Evolutionary conservation across 164 flowering plant species (phyloP), one percentile per base, ranked within the genome.

Genomic region (Liquidambar formosana): DNA sequence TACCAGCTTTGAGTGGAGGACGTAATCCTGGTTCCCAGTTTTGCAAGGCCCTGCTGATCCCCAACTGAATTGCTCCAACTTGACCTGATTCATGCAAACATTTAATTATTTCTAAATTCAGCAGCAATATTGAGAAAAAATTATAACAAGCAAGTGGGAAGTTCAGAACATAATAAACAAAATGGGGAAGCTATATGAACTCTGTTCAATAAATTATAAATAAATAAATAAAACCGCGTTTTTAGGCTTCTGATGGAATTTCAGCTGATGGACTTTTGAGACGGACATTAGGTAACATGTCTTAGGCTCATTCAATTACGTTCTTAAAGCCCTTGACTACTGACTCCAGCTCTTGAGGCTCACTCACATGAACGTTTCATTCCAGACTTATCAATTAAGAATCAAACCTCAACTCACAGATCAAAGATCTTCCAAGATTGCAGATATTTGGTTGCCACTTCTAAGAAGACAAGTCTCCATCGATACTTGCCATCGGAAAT

Each of bases 21-120:
- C 95, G 97, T 25, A 95, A 73, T 10, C 82, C 97, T 33, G 99
- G 98, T 65, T 90, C 97, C 97, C 96, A 95, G 72, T 85, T 85
- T 75, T 93, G 96, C 83, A 95, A 81, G 13, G 99, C 99, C 75
- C 92, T 85, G 86, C 98, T 91, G 76, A 95, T 83, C 8, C 99
- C 97, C 75, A 95, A 63, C 11, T 84, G 96, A 59, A 95, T 67
- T 14, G 99, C 99, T 73, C 97, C 99, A 72, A 88, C 97, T 88
- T 95, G 99, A 79, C 99, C 98, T 91, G 86, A 19, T 51, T 53
- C 66, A 72, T 21, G 54, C 61, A 71, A 15, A 68, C 15, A 51
- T 46, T 47, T 28, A 22, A 16, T n/a, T 15, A 6, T 25, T 26
- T 47, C 41, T n/a, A n/a, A n/a, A 23, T 8, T 26, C 3, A 49